Percentiles rank a stretch among this genome's conserved stretches.
Evolutionary conservation across 169 alveolate genomes (phyloP).

Genomic region (Plasmodium sp.): DNA sequence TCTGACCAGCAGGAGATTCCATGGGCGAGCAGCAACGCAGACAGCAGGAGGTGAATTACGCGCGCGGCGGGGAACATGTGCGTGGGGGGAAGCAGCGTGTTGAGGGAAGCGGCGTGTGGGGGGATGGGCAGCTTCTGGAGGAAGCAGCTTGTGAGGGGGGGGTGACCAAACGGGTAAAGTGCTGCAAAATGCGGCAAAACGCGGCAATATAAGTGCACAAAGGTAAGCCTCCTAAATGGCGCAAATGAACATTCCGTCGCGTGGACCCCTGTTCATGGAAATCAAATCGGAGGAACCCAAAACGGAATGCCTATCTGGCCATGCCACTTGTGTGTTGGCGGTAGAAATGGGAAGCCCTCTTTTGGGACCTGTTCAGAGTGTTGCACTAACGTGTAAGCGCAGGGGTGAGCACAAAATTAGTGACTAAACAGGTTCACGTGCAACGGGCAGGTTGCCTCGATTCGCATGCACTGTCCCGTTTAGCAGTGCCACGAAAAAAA

Average conservation of each 20-base stretch:
- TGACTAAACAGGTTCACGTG: not conserved
- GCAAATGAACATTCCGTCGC: not conserved
- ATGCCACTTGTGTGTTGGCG: not conserved
- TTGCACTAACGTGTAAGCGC: not conserved
- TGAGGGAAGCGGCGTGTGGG: not conserved
- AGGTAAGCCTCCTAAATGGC: not conserved
- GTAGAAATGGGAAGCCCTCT: not conserved
- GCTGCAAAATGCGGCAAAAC: not conserved
- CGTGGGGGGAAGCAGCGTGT: not conserved
- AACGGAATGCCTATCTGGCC: not conserved
- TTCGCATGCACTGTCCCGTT: not conserved
- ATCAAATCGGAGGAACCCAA: not conserved
- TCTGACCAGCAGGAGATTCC: constrained; percentile 42
- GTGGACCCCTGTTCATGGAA: not conserved
- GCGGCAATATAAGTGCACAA: not conserved
- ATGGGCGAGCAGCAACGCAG: not conserved
- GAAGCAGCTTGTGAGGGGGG: not conserved
- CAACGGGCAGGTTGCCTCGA: not conserved
- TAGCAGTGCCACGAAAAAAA: not conserved
- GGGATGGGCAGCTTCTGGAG: not conserved
- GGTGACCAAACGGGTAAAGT: not conserved
- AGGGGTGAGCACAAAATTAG: not conserved
- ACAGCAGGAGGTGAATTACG: not conserved
- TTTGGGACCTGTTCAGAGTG: not conserved
- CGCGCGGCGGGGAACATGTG: not conserved